phyloP scores from a whole-genome alignment of 2,329 filamentous ascomycete species.

The Pezicula neosporulosa region DNA sequence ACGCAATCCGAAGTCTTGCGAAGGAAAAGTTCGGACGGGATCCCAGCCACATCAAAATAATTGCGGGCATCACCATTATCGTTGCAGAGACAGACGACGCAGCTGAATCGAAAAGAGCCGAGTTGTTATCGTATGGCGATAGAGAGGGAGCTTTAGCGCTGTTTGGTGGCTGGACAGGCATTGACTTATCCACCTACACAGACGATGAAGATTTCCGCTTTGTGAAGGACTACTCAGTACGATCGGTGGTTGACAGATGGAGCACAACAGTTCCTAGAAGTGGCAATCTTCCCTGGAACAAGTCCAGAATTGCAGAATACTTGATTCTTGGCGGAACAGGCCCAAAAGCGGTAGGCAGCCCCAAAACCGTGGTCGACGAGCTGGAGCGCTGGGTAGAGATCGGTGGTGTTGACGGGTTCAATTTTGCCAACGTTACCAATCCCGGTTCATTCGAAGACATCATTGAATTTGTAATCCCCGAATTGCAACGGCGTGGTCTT shows the following conservation, averaged over 20 bases:
- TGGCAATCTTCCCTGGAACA: slow-evolving; percentile 60
- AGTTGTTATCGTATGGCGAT: slow-evolving; percentile 58
- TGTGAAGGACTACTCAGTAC: slow-evolving; percentile 31
- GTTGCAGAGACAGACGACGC: slow-evolving; percentile 64
- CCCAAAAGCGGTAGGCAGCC: slow-evolving; percentile 38
- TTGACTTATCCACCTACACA: slow-evolving; percentile 55
- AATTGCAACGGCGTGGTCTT: slow-evolving; percentile 52
- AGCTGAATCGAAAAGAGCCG: slow-evolving; percentile 58
- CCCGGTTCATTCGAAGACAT: slow-evolving; percentile 66
- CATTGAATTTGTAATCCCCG: slow-evolving; percentile 59
- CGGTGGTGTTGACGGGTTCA: slow-evolving; percentile 71
- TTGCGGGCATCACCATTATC: slow-evolving; percentile 63
- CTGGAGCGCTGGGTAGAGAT: slow-evolving; percentile 65
- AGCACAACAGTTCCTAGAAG: slow-evolving; percentile 54
- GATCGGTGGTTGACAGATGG: slow-evolving; percentile 35
- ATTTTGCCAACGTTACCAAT: slow-evolving; percentile 63
- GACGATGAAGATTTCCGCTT: slow-evolving; percentile 61
- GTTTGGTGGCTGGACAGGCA: slow-evolving; percentile 73
- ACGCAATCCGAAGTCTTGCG: slow-evolving; percentile 58
- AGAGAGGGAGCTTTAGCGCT: slow-evolving; percentile 65
- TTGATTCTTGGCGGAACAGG: slow-evolving; percentile 65
- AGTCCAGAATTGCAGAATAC: slow-evolving; percentile 64
- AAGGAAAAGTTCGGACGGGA: slow-evolving; percentile 47
- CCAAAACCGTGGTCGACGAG: slow-evolving; percentile 59
- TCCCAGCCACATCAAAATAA: slow-evolving; percentile 59